phyloP scores from a whole-genome alignment of 495 filamentous ascomycete species.

The Lasiosphaeria hispida region DNA sequence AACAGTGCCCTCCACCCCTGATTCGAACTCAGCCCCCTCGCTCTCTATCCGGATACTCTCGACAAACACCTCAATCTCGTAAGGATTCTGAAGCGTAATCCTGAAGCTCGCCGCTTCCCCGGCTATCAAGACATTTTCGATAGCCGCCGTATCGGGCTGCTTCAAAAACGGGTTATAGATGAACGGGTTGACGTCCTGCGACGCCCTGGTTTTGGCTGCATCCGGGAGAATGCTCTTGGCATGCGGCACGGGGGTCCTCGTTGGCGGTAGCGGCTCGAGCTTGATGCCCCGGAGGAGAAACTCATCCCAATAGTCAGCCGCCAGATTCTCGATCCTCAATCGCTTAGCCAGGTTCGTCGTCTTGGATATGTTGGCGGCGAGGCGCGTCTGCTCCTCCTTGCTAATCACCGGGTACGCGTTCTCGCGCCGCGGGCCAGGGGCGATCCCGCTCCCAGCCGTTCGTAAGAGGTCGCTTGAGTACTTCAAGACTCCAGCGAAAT shows the following conservation, averaged over 20 bases:
- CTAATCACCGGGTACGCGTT: constrained; percentile 63
- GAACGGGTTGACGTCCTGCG: constrained; percentile 74
- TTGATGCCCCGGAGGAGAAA: constrained; percentile 85
- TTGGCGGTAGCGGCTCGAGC: constrained; percentile 49
- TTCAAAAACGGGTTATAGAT: constrained; percentile 89
- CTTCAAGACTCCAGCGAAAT: constrained; percentile 81
- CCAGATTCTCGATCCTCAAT: constrained; percentile 64
- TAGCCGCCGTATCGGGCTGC: constrained; percentile 51
- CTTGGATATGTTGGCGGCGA: constrained; percentile 78
- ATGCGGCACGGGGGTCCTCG: constrained; percentile 65
- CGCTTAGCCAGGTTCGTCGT: constrained; percentile 73
- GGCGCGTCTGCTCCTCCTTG: constrained; percentile 78
- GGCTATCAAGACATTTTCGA: constrained; percentile 69
- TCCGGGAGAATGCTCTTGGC: constrained; percentile 67
- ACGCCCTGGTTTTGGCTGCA: constrained; percentile 49
- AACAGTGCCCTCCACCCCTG: constrained; percentile 58
- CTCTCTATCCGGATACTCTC: constrained; percentile 75
- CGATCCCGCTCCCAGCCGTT: constrained; percentile 76
- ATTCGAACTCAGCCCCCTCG: constrained; percentile 68
- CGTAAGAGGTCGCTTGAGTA: constrained; percentile 82
- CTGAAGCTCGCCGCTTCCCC: constrained; percentile 73
- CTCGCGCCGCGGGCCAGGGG: constrained; percentile 60
- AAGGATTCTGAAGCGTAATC: constrained; percentile 87
- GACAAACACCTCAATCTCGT: constrained; percentile 86
- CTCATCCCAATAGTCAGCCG: constrained; percentile 93